Evolutionary conservation across 176 grass and related monocot species (phyloP).

Genomic region (Carex pumila): DNA sequence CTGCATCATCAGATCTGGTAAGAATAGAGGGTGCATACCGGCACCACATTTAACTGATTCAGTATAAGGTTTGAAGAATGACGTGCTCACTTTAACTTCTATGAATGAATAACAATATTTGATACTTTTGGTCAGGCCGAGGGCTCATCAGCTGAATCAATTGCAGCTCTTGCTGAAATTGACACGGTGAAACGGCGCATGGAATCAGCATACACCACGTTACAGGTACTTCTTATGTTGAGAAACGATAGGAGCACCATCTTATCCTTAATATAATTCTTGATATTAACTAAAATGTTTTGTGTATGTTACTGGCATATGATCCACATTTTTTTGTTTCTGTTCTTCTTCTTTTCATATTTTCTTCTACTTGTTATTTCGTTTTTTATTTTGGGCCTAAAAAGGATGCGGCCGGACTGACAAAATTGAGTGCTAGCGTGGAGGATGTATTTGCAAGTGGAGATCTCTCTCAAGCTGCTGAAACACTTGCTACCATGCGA

Average conservation of each 20-base stretch:
- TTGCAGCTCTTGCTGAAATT: slow-evolving; percentile 76
- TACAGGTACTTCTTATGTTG: slow-evolving; percentile 50
- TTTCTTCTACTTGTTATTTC: background rate
- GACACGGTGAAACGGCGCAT: slow-evolving; percentile 94
- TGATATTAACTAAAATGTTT: slow-evolving; percentile 11
- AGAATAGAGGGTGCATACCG: background rate
- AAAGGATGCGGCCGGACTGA: slow-evolving; percentile 94
- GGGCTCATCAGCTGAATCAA: slow-evolving; percentile 92
- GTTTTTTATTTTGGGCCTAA: slow-evolving; percentile 7
- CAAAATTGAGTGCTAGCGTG: slow-evolving; percentile 88
- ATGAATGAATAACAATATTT: background rate
- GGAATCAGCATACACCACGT: slow-evolving; percentile 87
- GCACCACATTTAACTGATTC: background rate
- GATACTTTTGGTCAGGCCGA: slow-evolving; percentile 51
- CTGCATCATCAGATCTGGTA: background rate
- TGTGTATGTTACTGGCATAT: slow-evolving; percentile 11
- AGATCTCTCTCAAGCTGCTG: slow-evolving; percentile 83
- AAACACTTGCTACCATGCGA: slow-evolving; percentile 96
- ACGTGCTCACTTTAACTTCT: background rate
- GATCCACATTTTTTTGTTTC: slow-evolving; percentile 3
- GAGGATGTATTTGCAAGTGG: slow-evolving; percentile 99
- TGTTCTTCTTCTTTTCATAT: background rate
- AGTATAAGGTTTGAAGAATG: background rate
- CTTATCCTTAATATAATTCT: background rate
- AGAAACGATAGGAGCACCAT: background rate